A percentile compares a stretch with the other conserved stretches of the same genome.
These are phyloP conservation scores for Colletotrichum spinosum DNA, from an alignment of 2,329 filamentous ascomycete species.

Conservation along the genomic window DNA sequence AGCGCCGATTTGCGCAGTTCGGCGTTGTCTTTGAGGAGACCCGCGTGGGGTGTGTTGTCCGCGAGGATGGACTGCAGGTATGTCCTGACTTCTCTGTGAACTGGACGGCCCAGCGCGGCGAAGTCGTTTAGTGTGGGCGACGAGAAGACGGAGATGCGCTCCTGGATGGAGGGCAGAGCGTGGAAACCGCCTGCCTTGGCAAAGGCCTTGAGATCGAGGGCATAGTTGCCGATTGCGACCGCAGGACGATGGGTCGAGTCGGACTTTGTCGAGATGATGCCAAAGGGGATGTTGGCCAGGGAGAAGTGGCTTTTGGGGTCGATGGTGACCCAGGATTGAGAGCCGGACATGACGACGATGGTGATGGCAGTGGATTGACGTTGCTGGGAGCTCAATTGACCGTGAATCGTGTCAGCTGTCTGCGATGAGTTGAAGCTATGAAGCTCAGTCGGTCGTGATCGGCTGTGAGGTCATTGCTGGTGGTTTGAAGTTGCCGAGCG, in stretches of 20 bases:
- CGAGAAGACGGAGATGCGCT: conserved; percentile 41
- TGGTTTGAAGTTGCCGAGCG: conserved; percentile 9
- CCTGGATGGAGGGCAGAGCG: conserved; percentile 40
- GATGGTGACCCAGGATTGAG: conserved; percentile 46
- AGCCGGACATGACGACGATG: conserved; percentile 16
- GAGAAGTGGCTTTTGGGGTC: conserved; percentile 69
- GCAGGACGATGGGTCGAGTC: conserved; percentile 71
- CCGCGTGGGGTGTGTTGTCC: conserved; percentile 60
- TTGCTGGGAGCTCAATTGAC: neutral
- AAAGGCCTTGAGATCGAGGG: conserved; percentile 76
- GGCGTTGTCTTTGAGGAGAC: conserved; percentile 51
- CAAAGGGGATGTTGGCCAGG: conserved; percentile 84
- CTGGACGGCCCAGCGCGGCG: conserved; percentile 75
- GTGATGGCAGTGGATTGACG: neutral
- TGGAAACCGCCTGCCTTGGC: conserved; percentile 57
- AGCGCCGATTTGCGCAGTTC: conserved; percentile 45
- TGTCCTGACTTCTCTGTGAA: conserved; percentile 77
- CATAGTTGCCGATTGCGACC: conserved; percentile 78
- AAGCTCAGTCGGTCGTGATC: neutral
- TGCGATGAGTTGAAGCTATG: conserved; percentile 5
- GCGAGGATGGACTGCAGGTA: conserved; percentile 72
- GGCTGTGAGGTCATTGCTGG: conserved; percentile 24
- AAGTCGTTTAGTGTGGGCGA: conserved; percentile 76
- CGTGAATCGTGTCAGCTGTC: neutral
- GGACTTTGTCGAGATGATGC: conserved; percentile 76